These are phyloP conservation scores for Boletus fagicola DNA, from an alignment of 768 basidiomycete species.

Conservation along the genomic window DNA sequence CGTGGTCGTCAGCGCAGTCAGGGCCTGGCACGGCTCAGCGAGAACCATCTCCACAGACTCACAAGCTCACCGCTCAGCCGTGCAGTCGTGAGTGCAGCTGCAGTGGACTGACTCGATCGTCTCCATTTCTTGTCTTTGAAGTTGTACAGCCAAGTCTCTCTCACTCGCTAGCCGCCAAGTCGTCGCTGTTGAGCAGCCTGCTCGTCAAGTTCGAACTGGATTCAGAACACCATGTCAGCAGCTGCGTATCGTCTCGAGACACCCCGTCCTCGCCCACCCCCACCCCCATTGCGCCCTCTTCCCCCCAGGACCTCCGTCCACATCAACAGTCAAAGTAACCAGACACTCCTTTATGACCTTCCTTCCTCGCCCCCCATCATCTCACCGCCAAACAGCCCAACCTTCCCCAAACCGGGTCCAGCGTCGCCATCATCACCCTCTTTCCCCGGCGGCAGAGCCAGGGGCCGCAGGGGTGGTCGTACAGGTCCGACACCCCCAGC, in stretches of 20 bases:
- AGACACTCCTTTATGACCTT: constrained; percentile 75
- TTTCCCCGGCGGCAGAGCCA: constrained; percentile 46
- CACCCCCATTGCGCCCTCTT: constrained; percentile 57
- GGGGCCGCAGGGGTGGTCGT: constrained; percentile 48
- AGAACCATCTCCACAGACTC: constrained; percentile 21
- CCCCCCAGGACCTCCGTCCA: constrained; percentile 45
- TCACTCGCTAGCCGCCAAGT: constrained; percentile 17
- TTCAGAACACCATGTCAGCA: constrained; percentile 50
- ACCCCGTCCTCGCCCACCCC: constrained; percentile 55
- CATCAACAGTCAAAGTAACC: constrained; percentile 44
- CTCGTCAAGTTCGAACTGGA: constrained; percentile 32
- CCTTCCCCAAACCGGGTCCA: constrained; percentile 37
- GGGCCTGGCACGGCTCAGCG: constrained; percentile 26
- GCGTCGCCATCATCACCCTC: constrained; percentile 61
- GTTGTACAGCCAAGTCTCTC: constrained; percentile 18
- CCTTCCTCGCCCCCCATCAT: constrained; percentile 53
- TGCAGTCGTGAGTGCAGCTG: constrained; percentile 4
- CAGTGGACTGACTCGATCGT: constrained; percentile 8
- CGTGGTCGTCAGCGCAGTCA: constrained; percentile 34
- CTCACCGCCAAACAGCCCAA: constrained; percentile 58
- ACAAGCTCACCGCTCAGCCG: constrained; percentile 8
- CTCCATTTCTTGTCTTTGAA: too few relatives aligned
- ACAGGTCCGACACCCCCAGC: constrained; percentile 49
- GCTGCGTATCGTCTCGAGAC: constrained; percentile 65
- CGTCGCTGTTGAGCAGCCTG: constrained; percentile 3